Evolutionary conservation across 176 grass and related monocot species (phyloP), one percentile per base, ranked within the genome.

Genomic region (Alopecurus myosuroides): DNA sequence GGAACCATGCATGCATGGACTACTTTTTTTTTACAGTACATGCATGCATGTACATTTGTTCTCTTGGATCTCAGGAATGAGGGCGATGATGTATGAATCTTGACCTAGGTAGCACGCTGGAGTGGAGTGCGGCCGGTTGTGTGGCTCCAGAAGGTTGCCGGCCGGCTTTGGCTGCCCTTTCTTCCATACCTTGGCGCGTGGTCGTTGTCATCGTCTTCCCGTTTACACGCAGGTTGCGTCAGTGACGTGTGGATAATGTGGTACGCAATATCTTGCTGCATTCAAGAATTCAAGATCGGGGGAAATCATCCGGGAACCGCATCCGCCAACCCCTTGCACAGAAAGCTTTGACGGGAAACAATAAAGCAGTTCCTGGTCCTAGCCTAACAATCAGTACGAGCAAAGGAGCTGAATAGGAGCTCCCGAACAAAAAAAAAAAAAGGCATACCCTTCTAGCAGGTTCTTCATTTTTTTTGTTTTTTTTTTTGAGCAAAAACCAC

Each of bases 141-240:
- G 74, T 79, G 73, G 73, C 30, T 76, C 82, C 77, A 81, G 80
- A 89, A 77, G 70, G 19, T 82, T 71, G 78, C 83, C 77, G 67
- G 55, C 55, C 50, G 26, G n/a, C 41, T 34, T 79, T 30, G 29
- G 22, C 55, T 45, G 50, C 35, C 65, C 36, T 41, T 62, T 61
- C 46, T 26, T 67, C 81, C 29, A 42, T 77, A 3, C 35, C 37
- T 57, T 78, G 53, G 23, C 17, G 6, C 29, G 17, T 74, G 26
- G 73, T 76, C 77, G 74, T 52, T n/a, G n/a, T n/a, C n/a, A n/a
- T n/a, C 52, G n/a, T 85, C 65, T 34, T 36, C 44, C 80, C 26
- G 11, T 39, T 56, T 87, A 12, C 11, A 74, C 25, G 14, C 68
- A 70, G 37, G 37, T 70, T 70, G 68, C 66, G 22, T 18, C 70